These are phyloP conservation scores for Penicillium lagena DNA, from an alignment of 495 filamentous ascomycete genomes.

Conservation along the genomic window DNA sequence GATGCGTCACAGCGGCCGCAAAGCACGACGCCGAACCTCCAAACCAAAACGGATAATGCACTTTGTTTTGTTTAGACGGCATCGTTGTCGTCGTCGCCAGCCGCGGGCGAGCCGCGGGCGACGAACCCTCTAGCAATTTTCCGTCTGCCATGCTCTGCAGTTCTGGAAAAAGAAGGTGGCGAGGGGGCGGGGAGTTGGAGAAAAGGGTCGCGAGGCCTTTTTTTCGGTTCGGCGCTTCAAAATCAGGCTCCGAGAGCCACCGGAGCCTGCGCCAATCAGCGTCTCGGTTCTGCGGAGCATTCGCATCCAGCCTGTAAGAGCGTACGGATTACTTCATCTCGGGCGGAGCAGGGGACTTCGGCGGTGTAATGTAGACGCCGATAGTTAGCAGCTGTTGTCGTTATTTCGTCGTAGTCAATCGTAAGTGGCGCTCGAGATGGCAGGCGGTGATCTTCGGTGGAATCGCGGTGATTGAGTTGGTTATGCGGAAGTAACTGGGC, in stretches of 20 bases:
- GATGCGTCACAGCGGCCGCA: conserved; percentile 85
- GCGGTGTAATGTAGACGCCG: too few relatives aligned
- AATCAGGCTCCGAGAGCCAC: conserved; percentile 32
- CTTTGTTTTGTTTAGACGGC: conserved; percentile 27
- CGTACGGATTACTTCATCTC: conserved; percentile 1
- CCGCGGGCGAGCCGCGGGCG: conserved; percentile 17
- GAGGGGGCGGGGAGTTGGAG: conserved; percentile 3
- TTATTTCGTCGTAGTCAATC: too few relatives aligned
- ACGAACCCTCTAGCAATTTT: conserved; percentile 21
- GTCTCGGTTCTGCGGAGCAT: conserved; percentile 21
- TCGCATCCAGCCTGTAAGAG: conserved; percentile 9
- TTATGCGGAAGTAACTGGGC: too few relatives aligned
- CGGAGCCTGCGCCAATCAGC: conserved; percentile 28
- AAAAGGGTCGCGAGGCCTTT: conserved; percentile 2
- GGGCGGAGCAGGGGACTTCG: too few relatives aligned
- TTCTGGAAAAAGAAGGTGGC: conserved; percentile 6
- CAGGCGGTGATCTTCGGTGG: conserved; percentile 16
- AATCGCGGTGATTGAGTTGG: conserved; percentile 12
- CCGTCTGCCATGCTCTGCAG: conserved; percentile 32
- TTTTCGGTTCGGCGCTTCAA: conserved; percentile 17
- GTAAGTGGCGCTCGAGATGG: too few relatives aligned
- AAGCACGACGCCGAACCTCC: conserved; percentile 87
- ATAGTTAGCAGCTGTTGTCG: too few relatives aligned
- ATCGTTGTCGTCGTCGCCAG: conserved; percentile 19
- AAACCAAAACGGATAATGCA: conserved; percentile 88